Conservation (phyloP, 306 rosid species). For the Senna tora region DNA sequence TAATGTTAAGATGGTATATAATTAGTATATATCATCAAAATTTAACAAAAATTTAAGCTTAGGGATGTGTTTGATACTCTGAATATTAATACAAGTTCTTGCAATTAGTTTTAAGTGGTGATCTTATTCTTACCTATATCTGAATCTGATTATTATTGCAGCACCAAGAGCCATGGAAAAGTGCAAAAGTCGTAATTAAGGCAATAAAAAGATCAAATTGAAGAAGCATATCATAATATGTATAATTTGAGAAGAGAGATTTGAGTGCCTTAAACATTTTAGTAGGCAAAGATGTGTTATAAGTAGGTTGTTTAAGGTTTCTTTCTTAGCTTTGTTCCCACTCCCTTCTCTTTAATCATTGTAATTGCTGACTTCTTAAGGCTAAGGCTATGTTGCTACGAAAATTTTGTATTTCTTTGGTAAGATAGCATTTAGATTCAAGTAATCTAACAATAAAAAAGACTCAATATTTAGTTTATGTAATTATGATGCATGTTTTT, state of each 20-base stretch:
- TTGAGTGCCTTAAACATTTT: slow-evolving; percentile 47
- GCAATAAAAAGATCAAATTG: slow-evolving; percentile 25
- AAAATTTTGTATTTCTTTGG: slow-evolving; percentile 53
- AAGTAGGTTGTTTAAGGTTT: slow-evolving; percentile 41
- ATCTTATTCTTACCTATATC: slow-evolving; percentile 30
- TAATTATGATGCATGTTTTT: no score
- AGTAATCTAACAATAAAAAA: no score
- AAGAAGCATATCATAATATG: slow-evolving; percentile 39
- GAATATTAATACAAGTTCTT: no score
- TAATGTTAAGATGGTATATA: no score
- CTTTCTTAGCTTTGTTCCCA: slow-evolving; percentile 34
- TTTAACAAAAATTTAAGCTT: no score
- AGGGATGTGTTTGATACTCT: no score
- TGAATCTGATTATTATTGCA: slow-evolving; percentile 42
- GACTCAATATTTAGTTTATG: no score
- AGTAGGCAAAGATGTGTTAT: slow-evolving; percentile 43
- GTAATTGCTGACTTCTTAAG: slow-evolving; percentile 42
- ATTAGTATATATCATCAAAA: no score
- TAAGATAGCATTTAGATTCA: no score
- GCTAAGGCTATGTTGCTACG: slow-evolving; percentile 40
- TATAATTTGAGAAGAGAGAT: slow-evolving; percentile 47
- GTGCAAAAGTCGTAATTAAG: slow-evolving; percentile 67
- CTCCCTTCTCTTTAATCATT: slow-evolving; percentile 35
- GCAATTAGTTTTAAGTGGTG: neutral
- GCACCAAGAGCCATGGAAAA: slow-evolving; percentile 96